A percentile compares a stretch with the other conserved stretches of the same genome.
phyloP scores from a whole-genome alignment of 169 alveolate genomes.

The Cryptosporidium meleagridis region DNA sequence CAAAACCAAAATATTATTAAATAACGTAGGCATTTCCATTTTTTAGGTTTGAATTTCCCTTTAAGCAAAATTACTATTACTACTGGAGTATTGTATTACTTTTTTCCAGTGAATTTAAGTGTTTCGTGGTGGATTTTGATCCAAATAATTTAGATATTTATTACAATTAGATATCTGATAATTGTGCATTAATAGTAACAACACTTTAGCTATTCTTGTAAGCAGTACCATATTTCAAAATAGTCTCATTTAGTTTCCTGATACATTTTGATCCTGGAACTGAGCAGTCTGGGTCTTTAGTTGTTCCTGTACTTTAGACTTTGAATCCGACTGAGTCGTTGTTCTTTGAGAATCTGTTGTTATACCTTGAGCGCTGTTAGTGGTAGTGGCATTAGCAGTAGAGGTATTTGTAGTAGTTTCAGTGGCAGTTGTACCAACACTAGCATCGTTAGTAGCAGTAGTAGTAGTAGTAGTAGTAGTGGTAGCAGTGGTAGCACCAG shows the following conservation, averaged over 20 bases:
- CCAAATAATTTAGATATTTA: too few relatives aligned
- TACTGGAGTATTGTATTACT: too few relatives aligned
- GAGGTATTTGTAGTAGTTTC: background rate
- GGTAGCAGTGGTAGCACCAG: background rate
- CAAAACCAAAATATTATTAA: background rate
- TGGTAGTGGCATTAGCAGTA: background rate
- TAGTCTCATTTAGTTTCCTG: background rate
- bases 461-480: background rate
- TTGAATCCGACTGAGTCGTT: background rate
- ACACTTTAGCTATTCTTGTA: background rate
- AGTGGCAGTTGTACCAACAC: background rate
- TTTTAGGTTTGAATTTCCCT: too few relatives aligned
- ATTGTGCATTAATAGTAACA: too few relatives aligned
- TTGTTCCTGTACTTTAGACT: background rate
- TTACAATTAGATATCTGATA: too few relatives aligned
- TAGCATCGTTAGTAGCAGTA: background rate
- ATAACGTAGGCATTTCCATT: background rate
- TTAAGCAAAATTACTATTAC: too few relatives aligned
- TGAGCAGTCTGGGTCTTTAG: constrained; percentile 6
- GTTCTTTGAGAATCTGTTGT: background rate
- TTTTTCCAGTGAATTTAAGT: too few relatives aligned
- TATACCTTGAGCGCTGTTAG: too few relatives aligned
- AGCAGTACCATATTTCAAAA: background rate
- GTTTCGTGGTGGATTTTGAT: too few relatives aligned
- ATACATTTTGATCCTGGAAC: constrained; percentile 39